Evolutionary conservation across 805 yeast genomes (phyloP).

Genomic region (Hyphopichia homilentoma): DNA sequence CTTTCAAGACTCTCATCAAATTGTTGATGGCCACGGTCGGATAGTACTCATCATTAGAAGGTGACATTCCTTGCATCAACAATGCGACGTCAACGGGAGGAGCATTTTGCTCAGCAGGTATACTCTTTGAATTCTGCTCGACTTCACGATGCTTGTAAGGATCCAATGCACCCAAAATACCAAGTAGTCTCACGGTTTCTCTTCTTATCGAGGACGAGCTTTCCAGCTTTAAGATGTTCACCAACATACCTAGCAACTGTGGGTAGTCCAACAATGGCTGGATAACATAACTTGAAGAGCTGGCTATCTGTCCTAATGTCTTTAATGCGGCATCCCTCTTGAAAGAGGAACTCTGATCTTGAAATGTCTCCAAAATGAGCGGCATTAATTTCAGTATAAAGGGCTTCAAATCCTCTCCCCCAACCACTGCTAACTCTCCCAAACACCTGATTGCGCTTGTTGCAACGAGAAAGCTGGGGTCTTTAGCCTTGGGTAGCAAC

Average conservation of each 20-base stretch:
- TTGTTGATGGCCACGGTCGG: slow-evolving; percentile 93
- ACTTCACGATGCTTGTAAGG: slow-evolving; percentile 94
- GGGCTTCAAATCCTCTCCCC: slow-evolving; percentile 77
- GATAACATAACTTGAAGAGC: slow-evolving; percentile 91
- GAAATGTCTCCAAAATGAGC: slow-evolving; percentile 77
- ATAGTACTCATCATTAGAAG: slow-evolving; percentile 87
- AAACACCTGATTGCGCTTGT: slow-evolving; percentile 80
- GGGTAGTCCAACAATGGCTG: slow-evolving; percentile 93
- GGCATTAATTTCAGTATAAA: slow-evolving; percentile 82
- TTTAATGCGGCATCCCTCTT: slow-evolving; percentile 88
- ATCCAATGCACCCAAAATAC: slow-evolving; percentile 93
- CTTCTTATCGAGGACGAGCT: slow-evolving; percentile 69
- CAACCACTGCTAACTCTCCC: slow-evolving; percentile 86
- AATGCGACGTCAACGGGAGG: slow-evolving; percentile 89
- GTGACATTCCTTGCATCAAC: slow-evolving; percentile 91
- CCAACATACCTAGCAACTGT: slow-evolving; percentile 75
- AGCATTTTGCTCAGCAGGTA: slow-evolving; percentile 70
- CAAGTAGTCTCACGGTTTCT: slow-evolving; percentile 85
- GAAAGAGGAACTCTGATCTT: slow-evolving; percentile 84
- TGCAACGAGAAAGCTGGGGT: slow-evolving; percentile 74
- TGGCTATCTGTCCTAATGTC: slow-evolving; percentile 83
- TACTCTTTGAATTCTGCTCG: slow-evolving; percentile 61
- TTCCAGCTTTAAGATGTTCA: slow-evolving; percentile 79
- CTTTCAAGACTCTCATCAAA: slow-evolving; percentile 77
- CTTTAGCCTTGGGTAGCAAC: slow-evolving; percentile 70